A percentile compares a stretch with the other conserved stretches of the same genome.
These are phyloP conservation scores for Alisma plantagoaquatica DNA, from an alignment of 106 monocot species.

Conservation along the genomic window DNA sequence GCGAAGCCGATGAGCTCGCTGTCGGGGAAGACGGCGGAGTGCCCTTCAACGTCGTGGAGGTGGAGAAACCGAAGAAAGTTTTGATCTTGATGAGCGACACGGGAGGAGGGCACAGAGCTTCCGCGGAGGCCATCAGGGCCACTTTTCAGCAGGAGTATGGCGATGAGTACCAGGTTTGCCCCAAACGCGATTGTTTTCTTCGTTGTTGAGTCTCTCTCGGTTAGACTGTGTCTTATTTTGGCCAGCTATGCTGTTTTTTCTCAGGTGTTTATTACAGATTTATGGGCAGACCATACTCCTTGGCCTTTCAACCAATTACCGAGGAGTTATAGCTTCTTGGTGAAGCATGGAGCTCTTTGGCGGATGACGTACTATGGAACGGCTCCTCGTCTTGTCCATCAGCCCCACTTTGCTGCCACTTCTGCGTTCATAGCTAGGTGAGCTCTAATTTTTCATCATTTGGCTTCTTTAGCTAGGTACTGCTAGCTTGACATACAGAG, in stretches of 20 bases:
- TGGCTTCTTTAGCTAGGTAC: background rate
- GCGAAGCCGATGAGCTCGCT: background rate
- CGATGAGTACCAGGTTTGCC: constrained; percentile 59
- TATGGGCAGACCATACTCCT: constrained; percentile 97
- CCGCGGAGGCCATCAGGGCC: constrained; percentile 79
- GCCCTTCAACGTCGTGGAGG: background rate
- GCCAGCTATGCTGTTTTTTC: constrained; percentile 13
- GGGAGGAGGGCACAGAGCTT: constrained; percentile 41
- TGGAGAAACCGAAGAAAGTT: constrained; percentile 6
- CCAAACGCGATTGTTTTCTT: background rate
- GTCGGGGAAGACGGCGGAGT: background rate
- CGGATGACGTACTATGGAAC: constrained; percentile 89
- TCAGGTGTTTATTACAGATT: constrained; percentile 88
- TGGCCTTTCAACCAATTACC: constrained; percentile 99
- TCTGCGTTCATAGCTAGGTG: constrained; percentile 91
- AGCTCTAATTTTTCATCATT: background rate
- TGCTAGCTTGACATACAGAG: no score
- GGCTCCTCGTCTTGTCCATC: constrained; percentile 76
- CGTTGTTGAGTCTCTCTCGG: background rate
- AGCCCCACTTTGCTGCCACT: constrained; percentile 89
- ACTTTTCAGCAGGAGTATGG: constrained; percentile 70
- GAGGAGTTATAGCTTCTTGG: constrained; percentile 95
- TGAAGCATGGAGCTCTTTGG: constrained; percentile 91
- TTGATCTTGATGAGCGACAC: constrained; percentile 16
- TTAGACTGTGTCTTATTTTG: no score